Evolutionary conservation across 2,329 filamentous ascomycete genomes (phyloP).

Genomic region (Pseudogymnoascus pannorum): DNA sequence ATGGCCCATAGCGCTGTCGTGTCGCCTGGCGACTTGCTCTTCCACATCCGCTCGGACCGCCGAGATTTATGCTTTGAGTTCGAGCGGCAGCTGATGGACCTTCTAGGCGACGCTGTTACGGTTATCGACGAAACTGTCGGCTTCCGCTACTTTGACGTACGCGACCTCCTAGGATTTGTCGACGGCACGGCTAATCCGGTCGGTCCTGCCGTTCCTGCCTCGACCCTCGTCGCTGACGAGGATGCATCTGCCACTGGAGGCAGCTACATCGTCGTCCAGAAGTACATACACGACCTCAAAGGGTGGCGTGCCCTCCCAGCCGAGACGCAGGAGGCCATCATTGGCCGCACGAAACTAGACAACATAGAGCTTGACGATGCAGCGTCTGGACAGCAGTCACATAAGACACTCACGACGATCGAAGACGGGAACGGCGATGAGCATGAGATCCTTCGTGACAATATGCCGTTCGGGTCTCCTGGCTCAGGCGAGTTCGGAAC

Average conservation of each 20-base stretch:
- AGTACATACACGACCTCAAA: slow-evolving; percentile 47
- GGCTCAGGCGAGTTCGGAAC: slow-evolving; percentile 46
- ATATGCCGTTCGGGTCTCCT: slow-evolving; percentile 54
- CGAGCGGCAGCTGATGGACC: slow-evolving; percentile 45
- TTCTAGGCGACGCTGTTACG: slow-evolving; percentile 39
- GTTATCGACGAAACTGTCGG: slow-evolving; percentile 47
- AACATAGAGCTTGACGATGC: slow-evolving; percentile 51
- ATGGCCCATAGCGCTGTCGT: slow-evolving; percentile 43
- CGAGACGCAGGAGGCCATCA: slow-evolving; percentile 47
- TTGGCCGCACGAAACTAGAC: slow-evolving; percentile 50
- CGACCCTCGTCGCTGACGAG: slow-evolving; percentile 40
- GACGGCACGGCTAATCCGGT: slow-evolving; percentile 54
- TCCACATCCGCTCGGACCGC: slow-evolving; percentile 51
- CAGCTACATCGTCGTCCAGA: slow-evolving; percentile 53
- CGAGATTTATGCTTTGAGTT: slow-evolving; percentile 53
- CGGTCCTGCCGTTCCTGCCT: slow-evolving; percentile 35
- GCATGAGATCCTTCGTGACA: slow-evolving; percentile 48
- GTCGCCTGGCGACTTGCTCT: slow-evolving; percentile 49
- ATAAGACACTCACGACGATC: slow-evolving; percentile 49
- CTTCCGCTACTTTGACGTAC: slow-evolving; percentile 53
- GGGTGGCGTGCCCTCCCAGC: slow-evolving; percentile 40
- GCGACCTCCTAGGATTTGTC: slow-evolving; percentile 52
- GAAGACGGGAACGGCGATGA: slow-evolving; percentile 44
- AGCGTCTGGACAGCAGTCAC: slow-evolving; percentile 38
- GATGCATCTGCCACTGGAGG: slow-evolving; percentile 36